Percentiles rank a stretch among this genome's conserved stretches.
These are phyloP conservation scores for Malus orientalis DNA, from an alignment of 306 rosid species.

Conservation along the genomic window DNA sequence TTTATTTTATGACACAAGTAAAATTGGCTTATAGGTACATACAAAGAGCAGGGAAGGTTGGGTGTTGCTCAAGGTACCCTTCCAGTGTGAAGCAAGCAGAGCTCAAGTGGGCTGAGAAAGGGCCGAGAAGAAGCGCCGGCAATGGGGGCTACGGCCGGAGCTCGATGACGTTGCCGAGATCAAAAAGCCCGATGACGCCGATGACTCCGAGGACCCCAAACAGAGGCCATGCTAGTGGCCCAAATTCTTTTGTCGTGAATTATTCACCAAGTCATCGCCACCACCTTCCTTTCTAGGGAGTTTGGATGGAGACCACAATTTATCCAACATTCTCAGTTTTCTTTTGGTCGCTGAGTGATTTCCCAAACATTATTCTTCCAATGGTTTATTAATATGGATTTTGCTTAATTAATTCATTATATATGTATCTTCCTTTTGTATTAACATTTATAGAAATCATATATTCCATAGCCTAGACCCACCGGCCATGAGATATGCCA, in stretches of 20 bases:
- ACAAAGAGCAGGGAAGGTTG: conserved; percentile 50
- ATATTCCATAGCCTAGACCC: not conserved
- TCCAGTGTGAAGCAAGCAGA: conserved; percentile 47
- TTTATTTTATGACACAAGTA: not conserved
- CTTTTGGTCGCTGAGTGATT: not conserved
- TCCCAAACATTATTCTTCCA: not conserved
- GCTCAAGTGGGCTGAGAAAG: conserved; percentile 76
- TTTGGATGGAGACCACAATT: not conserved
- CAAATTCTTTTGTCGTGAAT: conserved; percentile 36
- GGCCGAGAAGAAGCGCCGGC: conserved; percentile 45
- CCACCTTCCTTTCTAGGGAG: conserved; percentile 39
- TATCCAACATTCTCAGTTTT: not conserved
- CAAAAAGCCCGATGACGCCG: conserved; percentile 29
- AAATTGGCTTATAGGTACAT: conserved; percentile 42
- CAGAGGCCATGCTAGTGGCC: conserved; percentile 9
- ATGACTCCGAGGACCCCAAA: conserved; percentile 12
- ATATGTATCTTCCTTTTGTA: not conserved
- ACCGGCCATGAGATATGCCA: too few species aligned
- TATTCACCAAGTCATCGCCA: conserved; percentile 30
- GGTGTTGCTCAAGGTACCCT: conserved; percentile 59
- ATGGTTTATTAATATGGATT: not conserved
- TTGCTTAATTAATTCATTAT: not conserved
- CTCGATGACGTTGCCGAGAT: conserved; percentile 15
- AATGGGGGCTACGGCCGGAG: conserved; percentile 31
- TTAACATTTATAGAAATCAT: not conserved